phyloP scores from a whole-genome alignment of 306 rosid species.

The Rubus parviflorus region DNA sequence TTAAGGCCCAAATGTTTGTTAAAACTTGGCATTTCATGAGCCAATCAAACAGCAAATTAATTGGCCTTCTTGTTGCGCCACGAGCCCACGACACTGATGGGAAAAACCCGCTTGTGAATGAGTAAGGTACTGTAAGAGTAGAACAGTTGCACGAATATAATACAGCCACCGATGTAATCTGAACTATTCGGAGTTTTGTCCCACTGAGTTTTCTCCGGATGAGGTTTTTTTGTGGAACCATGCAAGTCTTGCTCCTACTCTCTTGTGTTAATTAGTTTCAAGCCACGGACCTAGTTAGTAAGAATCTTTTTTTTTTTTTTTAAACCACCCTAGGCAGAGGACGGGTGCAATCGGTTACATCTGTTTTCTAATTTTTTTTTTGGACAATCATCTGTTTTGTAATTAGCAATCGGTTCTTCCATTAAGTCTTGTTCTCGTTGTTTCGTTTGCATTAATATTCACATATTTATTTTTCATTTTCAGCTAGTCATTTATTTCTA shows the following conservation, averaged over 20 bases:
- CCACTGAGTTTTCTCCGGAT: too few relatives aligned
- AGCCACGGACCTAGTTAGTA: too few relatives aligned
- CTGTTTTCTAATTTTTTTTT: too few relatives aligned
- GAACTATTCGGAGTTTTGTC: too few relatives aligned
- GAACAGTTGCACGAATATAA: too few relatives aligned
- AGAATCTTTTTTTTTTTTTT: too few relatives aligned
- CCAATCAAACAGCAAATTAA: too few relatives aligned
- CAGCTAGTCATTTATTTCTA: not conserved
- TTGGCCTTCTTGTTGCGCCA: not conserved
- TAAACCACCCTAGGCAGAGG: too few relatives aligned
- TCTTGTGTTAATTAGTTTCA: not conserved
- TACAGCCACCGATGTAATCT: too few relatives aligned
- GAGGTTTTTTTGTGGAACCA: not conserved
- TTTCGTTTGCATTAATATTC: slow-evolving; percentile 8
- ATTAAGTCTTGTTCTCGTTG: slow-evolving; percentile 10
- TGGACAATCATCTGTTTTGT: not conserved
- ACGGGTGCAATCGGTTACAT: too few relatives aligned
- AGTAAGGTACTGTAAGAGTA: not conserved
- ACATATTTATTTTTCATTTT: not conserved
- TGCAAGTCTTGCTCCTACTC: not conserved
- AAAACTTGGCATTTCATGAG: not conserved
- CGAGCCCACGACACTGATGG: too few relatives aligned
- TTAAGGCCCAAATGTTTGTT: not conserved
- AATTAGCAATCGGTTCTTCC: not conserved
- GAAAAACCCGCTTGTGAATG: not conserved